phyloP scores from a whole-genome alignment of 2,329 filamentous ascomycete genomes.

The Fusarium avenaceum region DNA sequence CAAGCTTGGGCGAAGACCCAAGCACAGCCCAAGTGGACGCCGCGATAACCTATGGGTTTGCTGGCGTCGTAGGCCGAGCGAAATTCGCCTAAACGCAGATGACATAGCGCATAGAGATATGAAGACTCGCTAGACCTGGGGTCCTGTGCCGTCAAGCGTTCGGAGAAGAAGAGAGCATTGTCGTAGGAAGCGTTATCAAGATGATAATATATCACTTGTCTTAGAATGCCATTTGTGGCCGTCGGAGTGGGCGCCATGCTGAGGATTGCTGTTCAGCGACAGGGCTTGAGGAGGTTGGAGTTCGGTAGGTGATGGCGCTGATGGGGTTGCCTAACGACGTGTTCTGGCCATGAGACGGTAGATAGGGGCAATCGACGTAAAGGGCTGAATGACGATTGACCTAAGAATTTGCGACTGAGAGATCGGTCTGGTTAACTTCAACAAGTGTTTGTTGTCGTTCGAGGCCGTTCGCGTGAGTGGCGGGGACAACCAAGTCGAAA shows the following conservation, averaged over 20 bases:
- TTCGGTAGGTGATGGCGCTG: slow-evolving; percentile 33
- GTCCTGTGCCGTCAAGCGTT: slow-evolving; percentile 87
- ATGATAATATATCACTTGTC: slow-evolving; percentile 74
- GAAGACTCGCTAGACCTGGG: slow-evolving; percentile 82
- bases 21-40: slow-evolving; percentile 84
- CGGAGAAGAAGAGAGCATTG: slow-evolving; percentile 94
- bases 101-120: slow-evolving; percentile 86
- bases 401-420: slow-evolving; percentile 19
- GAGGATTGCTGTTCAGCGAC: slow-evolving; percentile 44
- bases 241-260: slow-evolving; percentile 67
- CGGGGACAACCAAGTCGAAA: slow-evolving; percentile 43
- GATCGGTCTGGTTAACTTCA: slow-evolving; percentile 18
- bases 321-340: slow-evolving; percentile 43
- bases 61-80: slow-evolving; percentile 89
- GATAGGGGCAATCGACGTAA: slow-evolving; percentile 7
- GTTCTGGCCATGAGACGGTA: slow-evolving; percentile 49
- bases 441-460: slow-evolving; percentile 37
- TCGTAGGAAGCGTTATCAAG: slow-evolving; percentile 91
- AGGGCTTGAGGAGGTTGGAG: slow-evolving; percentile 19
- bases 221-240: slow-evolving; percentile 65
- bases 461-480: slow-evolving; percentile 45
- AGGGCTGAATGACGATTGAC: slow-evolving; percentile 16
- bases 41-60: slow-evolving; percentile 77
- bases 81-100: slow-evolving; percentile 84
- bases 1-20: slow-evolving; percentile 95